These are phyloP conservation scores for Sarocladium kiliense DNA, from an alignment of 2,329 filamentous ascomycete genomes.

Conservation along the genomic window DNA sequence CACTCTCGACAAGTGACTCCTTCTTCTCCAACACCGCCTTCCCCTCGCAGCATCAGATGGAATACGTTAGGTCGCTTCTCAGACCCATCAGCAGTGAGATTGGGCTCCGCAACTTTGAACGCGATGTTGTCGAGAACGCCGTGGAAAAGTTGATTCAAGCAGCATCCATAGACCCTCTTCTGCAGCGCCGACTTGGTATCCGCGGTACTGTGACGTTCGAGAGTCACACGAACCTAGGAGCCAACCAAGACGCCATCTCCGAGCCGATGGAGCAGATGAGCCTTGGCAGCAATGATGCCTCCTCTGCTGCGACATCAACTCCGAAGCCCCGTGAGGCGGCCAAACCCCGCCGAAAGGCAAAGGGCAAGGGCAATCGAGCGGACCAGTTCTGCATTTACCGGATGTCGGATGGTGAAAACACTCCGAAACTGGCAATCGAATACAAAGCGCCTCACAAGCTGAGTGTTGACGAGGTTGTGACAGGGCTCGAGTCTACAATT, in stretches of 20 bases:
- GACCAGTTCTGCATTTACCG: constrained; percentile 9
- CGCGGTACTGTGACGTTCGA: constrained; percentile 29
- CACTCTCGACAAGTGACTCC: constrained; percentile 33
- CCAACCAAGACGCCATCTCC: constrained; percentile 17
- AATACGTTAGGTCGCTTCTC: constrained; percentile 25
- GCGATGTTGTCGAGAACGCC: constrained; percentile 28
- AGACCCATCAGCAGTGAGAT: constrained; percentile 28
- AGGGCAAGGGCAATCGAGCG: constrained; percentile 4
- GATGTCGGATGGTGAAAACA: constrained; percentile 10
- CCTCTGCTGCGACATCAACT: neutral
- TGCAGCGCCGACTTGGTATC: constrained; percentile 25
- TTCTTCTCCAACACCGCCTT: constrained; percentile 25
- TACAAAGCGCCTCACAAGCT: constrained; percentile 35
- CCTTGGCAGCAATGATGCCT: constrained; percentile 14
- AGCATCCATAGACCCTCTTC: constrained; percentile 19
- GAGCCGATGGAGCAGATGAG: constrained; percentile 16
- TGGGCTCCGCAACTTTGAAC: constrained; percentile 27
- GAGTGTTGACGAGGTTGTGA: constrained; percentile 23
- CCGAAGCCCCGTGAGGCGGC: neutral
- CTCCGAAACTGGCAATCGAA: constrained; percentile 27
- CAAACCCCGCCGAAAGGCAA: neutral
- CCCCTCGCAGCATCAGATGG: constrained; percentile 26
- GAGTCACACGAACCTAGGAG: constrained; percentile 28
- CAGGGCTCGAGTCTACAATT: constrained; percentile 28
- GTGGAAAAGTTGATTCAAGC: constrained; percentile 26